Evolutionary conservation across 148 eudicot species (phyloP).

Genomic region (Vaccinium darrowii): DNA sequence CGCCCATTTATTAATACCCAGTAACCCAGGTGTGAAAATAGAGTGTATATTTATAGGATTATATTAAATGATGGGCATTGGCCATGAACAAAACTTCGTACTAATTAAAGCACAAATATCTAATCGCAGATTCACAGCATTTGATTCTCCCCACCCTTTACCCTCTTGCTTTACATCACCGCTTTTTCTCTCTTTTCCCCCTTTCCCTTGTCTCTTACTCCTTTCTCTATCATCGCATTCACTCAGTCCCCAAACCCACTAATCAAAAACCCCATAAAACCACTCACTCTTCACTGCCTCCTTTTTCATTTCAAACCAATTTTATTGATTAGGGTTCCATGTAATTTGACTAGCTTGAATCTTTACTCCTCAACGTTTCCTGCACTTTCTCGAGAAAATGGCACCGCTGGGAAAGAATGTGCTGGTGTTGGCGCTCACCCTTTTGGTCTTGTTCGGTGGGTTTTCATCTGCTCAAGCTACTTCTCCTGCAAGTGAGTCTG

Average conservation of each 20-base stretch:
- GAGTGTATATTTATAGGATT: background rate
- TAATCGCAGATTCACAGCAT: background rate
- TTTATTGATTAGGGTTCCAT: conserved; percentile 46
- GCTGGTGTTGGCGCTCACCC: conserved; percentile 32
- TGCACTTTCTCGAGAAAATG: conserved; percentile 24
- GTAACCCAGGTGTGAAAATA: background rate
- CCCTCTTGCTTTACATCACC: background rate
- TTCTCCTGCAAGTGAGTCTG: conserved; percentile 73
- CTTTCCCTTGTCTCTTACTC: conserved; percentile 19
- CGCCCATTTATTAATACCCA: background rate
- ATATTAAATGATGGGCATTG: background rate
- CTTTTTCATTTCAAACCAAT: conserved; percentile 9
- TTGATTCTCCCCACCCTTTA: conserved; percentile 4
- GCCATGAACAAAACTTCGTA: background rate
- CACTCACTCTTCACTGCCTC: conserved; percentile 5
- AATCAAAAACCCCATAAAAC: conserved; percentile 23
- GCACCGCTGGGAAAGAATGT: conserved; percentile 31
- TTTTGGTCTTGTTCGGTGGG: conserved; percentile 47
- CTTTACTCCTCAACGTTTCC: conserved; percentile 25
- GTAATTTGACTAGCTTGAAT: conserved; percentile 23
- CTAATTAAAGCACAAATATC: background rate
- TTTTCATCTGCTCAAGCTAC: conserved; percentile 58
- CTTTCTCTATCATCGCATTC: conserved; percentile 13
- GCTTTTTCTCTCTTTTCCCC: background rate
- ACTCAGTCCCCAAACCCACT: conserved; percentile 17